Conservation (phyloP, 2,329 filamentous ascomycete species). For the Pseudogymnoascus sp. region DNA sequence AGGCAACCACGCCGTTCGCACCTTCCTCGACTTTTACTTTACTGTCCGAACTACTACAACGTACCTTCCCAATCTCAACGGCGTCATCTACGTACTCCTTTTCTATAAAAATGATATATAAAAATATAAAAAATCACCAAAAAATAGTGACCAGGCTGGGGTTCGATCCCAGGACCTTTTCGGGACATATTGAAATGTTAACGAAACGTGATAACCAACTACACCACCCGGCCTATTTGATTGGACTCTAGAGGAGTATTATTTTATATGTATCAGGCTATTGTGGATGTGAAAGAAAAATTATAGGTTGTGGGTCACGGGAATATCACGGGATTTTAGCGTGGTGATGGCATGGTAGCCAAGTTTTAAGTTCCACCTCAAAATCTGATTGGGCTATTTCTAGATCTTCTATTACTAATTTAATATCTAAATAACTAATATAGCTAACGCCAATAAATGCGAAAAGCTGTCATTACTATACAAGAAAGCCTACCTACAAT, state of each 20-base stretch:
- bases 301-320: not conserved
- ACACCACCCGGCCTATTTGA: slow-evolving; percentile 8
- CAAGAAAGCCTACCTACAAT: not conserved
- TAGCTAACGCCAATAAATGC: not conserved
- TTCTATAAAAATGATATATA: not conserved
- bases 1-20: not conserved
- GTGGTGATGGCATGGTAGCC: not conserved
- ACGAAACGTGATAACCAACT: slow-evolving; percentile 12
- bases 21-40: not conserved
- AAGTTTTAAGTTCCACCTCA: not conserved
- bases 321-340: not conserved
- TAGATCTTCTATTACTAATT: not conserved
- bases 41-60: not conserved
- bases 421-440: not conserved
- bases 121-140: not conserved
- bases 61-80: not conserved
- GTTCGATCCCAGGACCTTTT: slow-evolving; percentile 12
- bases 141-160: slow-evolving; percentile 8
- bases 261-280: not conserved
- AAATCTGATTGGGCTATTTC: not conserved
- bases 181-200: slow-evolving; percentile 3
- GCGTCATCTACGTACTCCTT: not conserved
- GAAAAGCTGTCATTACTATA: not conserved
- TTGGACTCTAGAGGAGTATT: not conserved
- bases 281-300: not conserved